Evolutionary conservation across 2,329 filamentous ascomycete species (phyloP), one percentile per base, ranked within the genome.

Genomic region (Drechslerella dactyloides): DNA sequence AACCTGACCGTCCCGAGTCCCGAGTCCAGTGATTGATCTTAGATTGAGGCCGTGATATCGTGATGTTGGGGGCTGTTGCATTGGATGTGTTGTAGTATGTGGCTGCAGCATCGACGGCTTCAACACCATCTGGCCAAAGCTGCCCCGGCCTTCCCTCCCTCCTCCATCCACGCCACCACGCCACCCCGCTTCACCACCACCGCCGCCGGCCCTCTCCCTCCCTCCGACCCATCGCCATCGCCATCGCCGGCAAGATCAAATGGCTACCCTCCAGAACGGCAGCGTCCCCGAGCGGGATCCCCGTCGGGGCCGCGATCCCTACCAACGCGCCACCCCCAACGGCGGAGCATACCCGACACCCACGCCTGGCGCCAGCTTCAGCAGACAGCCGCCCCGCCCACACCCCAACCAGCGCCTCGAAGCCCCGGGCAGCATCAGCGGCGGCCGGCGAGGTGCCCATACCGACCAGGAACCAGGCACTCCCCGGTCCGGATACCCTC

Each of bases 221-320:
- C 19, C 42, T 27, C 51, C 53, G 48, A 59, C 54, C 27, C 42
- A 11, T n/a, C 23, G 33, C 52, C 15, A n/a, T n/a, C 50, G n/a
- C 8, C 44, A 27, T 42, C 40, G n/a, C 17, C 53, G 46, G 44
- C 40, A 48, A n/a, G n/a, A n/a, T n/a, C n/a, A n/a, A 70, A 70
- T 64, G 59, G 64, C 64, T 30, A 50, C 54, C 51, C 17, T 60
- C 42, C 66, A 63, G 58, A 70, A 70, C 59, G 66, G 59, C 44
- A 19, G 59, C 59, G 42, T 70, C 48, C 66, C 66, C 13, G 66
- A 70, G 21, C 59, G 66, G 52, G 66, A 70, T 33, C 66, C 66
- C 58, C 66, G 66, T 55, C 66, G 66, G n/a, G 66, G 66, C 37
- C 66, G 66, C 30, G 66, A 70, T 40, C 66, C 58, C 6, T 70